Evolutionary conservation across 148 eudicot species (phyloP), one percentile per base, ranked within the genome.

Genomic region (Heliamphora exappendiculata): DNA sequence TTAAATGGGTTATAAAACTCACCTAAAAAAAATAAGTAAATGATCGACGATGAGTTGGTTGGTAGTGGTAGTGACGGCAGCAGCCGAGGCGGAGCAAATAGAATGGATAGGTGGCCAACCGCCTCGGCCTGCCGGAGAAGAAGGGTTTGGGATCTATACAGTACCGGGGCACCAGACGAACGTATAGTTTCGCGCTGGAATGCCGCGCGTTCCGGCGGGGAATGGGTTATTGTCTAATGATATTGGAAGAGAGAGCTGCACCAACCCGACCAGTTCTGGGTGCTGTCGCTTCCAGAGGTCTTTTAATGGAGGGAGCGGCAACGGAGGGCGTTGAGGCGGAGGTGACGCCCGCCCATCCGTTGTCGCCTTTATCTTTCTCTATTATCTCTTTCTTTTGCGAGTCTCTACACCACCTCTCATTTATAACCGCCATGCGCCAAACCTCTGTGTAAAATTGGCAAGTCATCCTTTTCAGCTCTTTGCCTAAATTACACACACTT

Each of bases 401-500:
- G n/a, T 67, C 51, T 67, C 51, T 41, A 20, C 20, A 67, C 55
- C n/a, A 42, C 76, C 76, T 39, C 50, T 59, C 67, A 41, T 74
- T 58, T 59, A 13, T 41, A 59, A 58, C 67, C 41, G 34, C 37
- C 51, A 2, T n/a, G 31, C 41, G n/a, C 4, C 6, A n/a, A n/a
- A 1, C 13, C 13, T 26, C 33, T 14, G 37, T 29, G 39, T 58
- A 24, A 26, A 58, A 36, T 41, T 5, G 53, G 76, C 36, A 73
- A 63, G 2, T 47, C 14, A 47, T 12, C 11, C 14, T 47, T 47
- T 47, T 47, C 3, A 47, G 50, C 14, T 2, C 50, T 47, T 8
- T 47, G 50, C 13, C 50, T 47, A 8, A 47, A 8, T 47, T 9
- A 47, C 13, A 7, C 9, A 2, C 9, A 12, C 12, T 47, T 9